Base-by-base conservation (phyloP, 2,329 filamentous ascomycete genomes). In the Diaporthe amygdali region DNA sequence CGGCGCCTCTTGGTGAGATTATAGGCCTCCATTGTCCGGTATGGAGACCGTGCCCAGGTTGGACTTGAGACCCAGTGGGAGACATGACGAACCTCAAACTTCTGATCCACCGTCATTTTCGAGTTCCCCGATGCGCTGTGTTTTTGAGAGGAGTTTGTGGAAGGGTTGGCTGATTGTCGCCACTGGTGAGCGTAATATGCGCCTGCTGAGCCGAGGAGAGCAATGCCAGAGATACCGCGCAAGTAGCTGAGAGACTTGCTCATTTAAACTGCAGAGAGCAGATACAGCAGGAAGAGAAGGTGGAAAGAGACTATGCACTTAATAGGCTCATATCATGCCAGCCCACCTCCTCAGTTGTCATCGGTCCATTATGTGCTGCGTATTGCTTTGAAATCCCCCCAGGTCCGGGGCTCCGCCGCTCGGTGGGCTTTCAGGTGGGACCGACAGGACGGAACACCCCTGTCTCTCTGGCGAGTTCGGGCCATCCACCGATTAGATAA, bases 31-130 rank as follows among this genome's bases (percentile, higher is more conserved):
- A 27, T 46, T 32, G 66, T 30, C 59, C 46, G 30, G 44, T 30
- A 41, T 51, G 41, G 5, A 27, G n/a, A 39, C 34, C 15, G 32
- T n/a, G 15, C 12, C 32, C 20, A 30, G 20, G 22, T 37, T 25
- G 6, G n/a, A 44, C 34, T 27, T n/a, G 22, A 15, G 12, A 46
- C 8, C 22, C 20, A 49, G 39, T 14, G 22, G 32, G 41, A 64
- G 12, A 70, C 55, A 27, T 46, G 17, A 75, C 78, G 66, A 71
- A 87, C 85, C 82, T 85, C 83, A 71, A 87, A 87, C 67, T 83
- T 82, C 75, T 84, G 81, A 51, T 81, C 81, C 61, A 82, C 81
- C 41, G 84, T 79, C 84, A 86, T 87, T 67, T 77, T 84, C 77
- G 55, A 74, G 61, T 67, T 59, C 37, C 70, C 74, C 6, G 37